Conservation (phyloP, 345 rosid species). For the Camelina neglecta region DNA sequence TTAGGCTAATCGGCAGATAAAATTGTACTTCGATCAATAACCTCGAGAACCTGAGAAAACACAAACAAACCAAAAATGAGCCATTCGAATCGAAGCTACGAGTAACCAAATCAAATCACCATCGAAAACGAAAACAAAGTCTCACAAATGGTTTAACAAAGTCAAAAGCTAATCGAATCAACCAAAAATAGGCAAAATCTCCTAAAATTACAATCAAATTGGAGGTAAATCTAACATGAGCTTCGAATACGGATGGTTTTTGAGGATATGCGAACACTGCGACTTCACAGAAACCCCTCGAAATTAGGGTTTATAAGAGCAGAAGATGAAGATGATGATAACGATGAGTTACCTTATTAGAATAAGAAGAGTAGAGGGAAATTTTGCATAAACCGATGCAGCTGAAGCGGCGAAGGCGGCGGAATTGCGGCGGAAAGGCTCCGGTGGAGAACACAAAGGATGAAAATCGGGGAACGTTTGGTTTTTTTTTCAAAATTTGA, state of each 20-base stretch:
- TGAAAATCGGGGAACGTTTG: constrained; percentile 45
- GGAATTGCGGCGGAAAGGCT: constrained; percentile 20
- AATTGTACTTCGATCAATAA: constrained; percentile 22
- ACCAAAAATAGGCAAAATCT: background rate
- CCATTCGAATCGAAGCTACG: background rate
- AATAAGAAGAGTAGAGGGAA: constrained; percentile 3
- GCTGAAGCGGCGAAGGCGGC: constrained; percentile 35
- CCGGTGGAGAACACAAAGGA: constrained; percentile 35
- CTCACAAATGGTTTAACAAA: constrained; percentile 25
- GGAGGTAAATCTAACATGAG: background rate
- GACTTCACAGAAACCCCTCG: background rate
- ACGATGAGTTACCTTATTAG: background rate
- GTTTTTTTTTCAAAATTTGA: constrained; percentile 43
- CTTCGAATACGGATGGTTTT: background rate
- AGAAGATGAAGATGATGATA: background rate
- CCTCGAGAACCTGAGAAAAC: constrained; percentile 20
- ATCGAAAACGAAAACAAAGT: background rate
- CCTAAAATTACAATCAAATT: constrained; percentile 21
- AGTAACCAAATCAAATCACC: constrained; percentile 12
- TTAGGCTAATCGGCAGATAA: constrained; percentile 6
- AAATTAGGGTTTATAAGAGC: constrained; percentile 43
- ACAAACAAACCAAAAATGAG: background rate
- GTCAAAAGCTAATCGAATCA: constrained; percentile 38
- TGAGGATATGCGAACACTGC: constrained; percentile 18
- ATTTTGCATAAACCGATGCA: constrained; percentile 32